These are phyloP conservation scores for Gynostemma pentaphyllum DNA, from an alignment of 306 rosid genomes.

Conservation along the genomic window DNA sequence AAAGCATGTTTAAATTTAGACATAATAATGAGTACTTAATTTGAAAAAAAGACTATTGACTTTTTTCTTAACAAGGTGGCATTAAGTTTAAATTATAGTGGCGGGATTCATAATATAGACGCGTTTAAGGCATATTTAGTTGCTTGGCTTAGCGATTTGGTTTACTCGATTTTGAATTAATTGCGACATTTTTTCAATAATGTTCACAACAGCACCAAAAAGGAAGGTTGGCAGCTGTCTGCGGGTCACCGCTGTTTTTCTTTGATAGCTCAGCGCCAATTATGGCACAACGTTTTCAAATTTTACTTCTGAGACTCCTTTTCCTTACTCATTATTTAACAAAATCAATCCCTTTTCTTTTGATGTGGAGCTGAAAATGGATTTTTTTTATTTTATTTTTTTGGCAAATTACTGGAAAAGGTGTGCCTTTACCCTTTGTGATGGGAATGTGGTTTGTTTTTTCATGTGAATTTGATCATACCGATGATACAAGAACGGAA, in stretches of 20 bases:
- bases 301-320: neutral
- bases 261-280: neutral
- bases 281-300: slow-evolving; percentile 3
- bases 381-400: too few species aligned
- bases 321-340: neutral
- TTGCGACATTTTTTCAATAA: neutral
- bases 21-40: too few species aligned
- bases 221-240: slow-evolving; percentile 9
- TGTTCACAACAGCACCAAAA: slow-evolving; percentile 5
- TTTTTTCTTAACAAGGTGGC: too few species aligned
- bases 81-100: neutral
- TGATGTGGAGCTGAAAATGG: neutral
- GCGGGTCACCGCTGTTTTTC: slow-evolving; percentile 4
- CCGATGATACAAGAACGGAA: neutral
- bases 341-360: neutral
- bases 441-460: neutral
- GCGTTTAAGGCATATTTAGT: neutral
- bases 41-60: too few species aligned
- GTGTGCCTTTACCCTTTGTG: neutral
- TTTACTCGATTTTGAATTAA: neutral
- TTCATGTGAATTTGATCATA: neutral
- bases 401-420: neutral
- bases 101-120: neutral
- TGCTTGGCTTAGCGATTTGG: slow-evolving; percentile 9
- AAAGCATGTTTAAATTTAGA: too few species aligned